A percentile compares a stretch with the other conserved stretches of the same genome.
These are phyloP conservation scores for Westerdykella aurantiaca DNA, from an alignment of 2,329 filamentous ascomycete genomes.

Conservation along the genomic window DNA sequence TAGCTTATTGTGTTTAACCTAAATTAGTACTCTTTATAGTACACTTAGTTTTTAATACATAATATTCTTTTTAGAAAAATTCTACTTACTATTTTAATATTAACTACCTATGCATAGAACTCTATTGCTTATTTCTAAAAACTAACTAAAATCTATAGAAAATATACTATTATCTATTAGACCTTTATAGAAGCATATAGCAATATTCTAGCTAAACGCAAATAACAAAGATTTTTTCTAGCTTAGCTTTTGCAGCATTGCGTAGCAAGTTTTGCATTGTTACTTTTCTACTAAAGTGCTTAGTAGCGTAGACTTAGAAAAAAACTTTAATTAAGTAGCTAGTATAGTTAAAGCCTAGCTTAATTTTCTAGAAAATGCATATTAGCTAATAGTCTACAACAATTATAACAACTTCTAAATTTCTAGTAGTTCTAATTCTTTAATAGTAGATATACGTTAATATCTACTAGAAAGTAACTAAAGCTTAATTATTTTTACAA, in stretches of 20 bases:
- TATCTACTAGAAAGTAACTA: slow-evolving; percentile 10
- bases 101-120: too few relatives aligned
- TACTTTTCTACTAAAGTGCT: slow-evolving; percentile 20
- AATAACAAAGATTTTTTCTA: slow-evolving; percentile 35
- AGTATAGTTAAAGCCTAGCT: slow-evolving; percentile 39
- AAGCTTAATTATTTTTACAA: slow-evolving; percentile 12
- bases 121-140: too few relatives aligned
- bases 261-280: slow-evolving; percentile 23
- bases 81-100: too few relatives aligned
- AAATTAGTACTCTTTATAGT: too few relatives aligned
- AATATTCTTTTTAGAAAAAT: too few relatives aligned
- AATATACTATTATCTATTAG: too few relatives aligned
- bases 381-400: slow-evolving; percentile 40
- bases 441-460: slow-evolving; percentile 28
- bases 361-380: slow-evolving; percentile 26
- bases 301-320: slow-evolving; percentile 13
- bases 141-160: too few relatives aligned
- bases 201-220: slow-evolving; percentile 43
- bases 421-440: slow-evolving; percentile 4
- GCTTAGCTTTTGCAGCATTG: slow-evolving; percentile 30
- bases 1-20: too few relatives aligned
- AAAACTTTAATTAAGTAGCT: slow-evolving; percentile 22
- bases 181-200: slow-evolving; percentile 40
- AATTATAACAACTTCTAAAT: slow-evolving; percentile 40
- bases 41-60: too few relatives aligned